A percentile compares a stretch with the other conserved stretches of the same genome.
These are phyloP conservation scores for Botrytis cinerea DNA, from an alignment of 2,329 filamentous ascomycete species.

Conservation along the genomic window DNA sequence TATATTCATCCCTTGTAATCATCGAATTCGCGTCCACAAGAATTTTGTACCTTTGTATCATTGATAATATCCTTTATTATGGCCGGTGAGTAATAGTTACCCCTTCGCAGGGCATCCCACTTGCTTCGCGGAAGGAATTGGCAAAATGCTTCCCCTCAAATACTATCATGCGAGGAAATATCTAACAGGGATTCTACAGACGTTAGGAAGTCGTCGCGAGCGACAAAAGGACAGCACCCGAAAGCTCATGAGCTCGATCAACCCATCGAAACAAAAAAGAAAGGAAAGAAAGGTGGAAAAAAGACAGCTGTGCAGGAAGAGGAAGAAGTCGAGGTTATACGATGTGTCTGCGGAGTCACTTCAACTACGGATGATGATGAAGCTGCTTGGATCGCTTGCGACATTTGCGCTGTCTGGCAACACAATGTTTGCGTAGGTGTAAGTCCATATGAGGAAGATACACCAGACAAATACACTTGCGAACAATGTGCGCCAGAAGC, in stretches of 20 bases:
- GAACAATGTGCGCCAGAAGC: conserved; percentile 80
- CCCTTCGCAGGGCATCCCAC: conserved; percentile 10
- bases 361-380: conserved; percentile 83
- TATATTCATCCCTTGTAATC: conserved; percentile 36
- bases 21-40: conserved; percentile 27
- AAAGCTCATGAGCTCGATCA: conserved; percentile 79
- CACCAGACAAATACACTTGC: conserved; percentile 86
- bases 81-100: conserved; percentile 58
- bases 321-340: conserved; percentile 66
- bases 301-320: conserved; percentile 52
- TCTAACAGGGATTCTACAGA: conserved; percentile 49
- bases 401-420: conserved; percentile 91
- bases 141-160: not conserved
- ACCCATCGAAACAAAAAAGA: conserved; percentile 54
- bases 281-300: conserved; percentile 52
- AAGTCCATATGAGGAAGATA: conserved; percentile 70
- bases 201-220: conserved; percentile 75
- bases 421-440: conserved; percentile 96
- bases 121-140: conserved; percentile 6
- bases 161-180: conserved; percentile 9
- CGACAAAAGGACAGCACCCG: conserved; percentile 93
- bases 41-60: conserved; percentile 34
- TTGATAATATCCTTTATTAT: conserved; percentile 43
- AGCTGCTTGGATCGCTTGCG: conserved; percentile 94
- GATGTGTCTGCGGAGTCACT: conserved; percentile 89